Base-by-base conservation (phyloP, 129 eudicot species). In the Helichrysum umbraculigerum region DNA sequence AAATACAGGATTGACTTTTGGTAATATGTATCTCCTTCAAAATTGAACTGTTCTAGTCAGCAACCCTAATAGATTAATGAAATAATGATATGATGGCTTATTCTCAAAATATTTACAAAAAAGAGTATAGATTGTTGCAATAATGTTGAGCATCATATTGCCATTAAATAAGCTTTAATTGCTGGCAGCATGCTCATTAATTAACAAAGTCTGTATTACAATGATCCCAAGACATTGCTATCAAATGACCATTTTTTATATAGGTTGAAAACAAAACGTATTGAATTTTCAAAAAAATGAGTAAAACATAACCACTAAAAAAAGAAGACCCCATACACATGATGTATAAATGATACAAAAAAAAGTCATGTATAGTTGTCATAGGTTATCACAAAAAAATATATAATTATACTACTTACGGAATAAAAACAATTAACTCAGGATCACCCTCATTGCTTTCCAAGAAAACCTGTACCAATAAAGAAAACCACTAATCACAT, bases 371-470 rank as follows among this genome's bases (percentile, higher is more conserved):
- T 77, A 68, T 7, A 34, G 35, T 20, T 58, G 50, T 11, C 35
- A 22, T 41, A 68, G 69, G 11, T 79, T 63, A 22, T 72, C 35
- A 2, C 15, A 44, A 11, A 44, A 12, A 42, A 10, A 9, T 39
- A 39, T 6, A 15, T 0, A 52, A 3, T 41, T 57, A 32, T 68
- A 72, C 64, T 16, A 80, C 98, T 86, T 84, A 94, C 96, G 99
- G 97, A 73, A 94, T 94, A 84, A 84, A 91, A 66, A 94, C 94
- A 39, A 94, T 87, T 73, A 94, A 83, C 84, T 94, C 97, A 7
- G 99, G 97, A 87, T 94, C 99, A 25, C 89, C 99, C 60, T 91
- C 99, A 78, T 91, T 94, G 90, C 99, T 94, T 81, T 94, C 96
- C 93, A 94, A 81, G 79, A 79, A 54, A 81, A 90, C 97, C 99